phyloP scores from a whole-genome alignment of 148 eudicot species.

The Polygonum aviculare region DNA sequence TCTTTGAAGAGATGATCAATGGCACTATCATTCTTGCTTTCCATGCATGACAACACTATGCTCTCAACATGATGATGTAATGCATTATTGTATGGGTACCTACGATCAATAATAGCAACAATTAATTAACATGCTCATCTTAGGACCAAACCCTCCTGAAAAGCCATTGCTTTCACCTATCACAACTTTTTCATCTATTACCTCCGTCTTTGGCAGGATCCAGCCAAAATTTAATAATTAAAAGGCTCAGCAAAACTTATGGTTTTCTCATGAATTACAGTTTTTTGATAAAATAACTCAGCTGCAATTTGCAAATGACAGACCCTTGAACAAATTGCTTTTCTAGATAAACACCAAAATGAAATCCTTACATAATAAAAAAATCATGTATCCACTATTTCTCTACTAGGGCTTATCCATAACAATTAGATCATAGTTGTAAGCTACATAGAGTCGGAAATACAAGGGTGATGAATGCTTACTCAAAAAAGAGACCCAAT shows the following conservation, averaged over 20 bases:
- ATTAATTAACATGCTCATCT: background rate
- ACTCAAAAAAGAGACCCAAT: slow-evolving; percentile 88
- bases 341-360: background rate
- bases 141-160: background rate
- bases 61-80: slow-evolving; percentile 98
- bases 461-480: slow-evolving; percentile 23
- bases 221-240: background rate
- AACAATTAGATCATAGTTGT: background rate
- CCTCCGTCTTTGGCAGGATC: background rate
- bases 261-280: background rate
- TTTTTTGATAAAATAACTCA: background rate
- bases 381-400: background rate
- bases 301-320: background rate
- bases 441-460: background rate
- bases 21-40: slow-evolving; percentile 51
- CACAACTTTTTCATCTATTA: background rate
- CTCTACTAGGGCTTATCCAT: background rate
- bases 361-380: background rate
- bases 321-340: background rate
- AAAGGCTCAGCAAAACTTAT: background rate
- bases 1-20: slow-evolving; percentile 59
- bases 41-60: slow-evolving; percentile 72
- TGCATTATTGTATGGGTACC: slow-evolving; percentile 91
- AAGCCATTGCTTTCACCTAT: background rate
- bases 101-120: slow-evolving; percentile 12